Evolutionary conservation across 2,329 filamentous ascomycete species (phyloP).

Genomic region (Claviceps africana): DNA sequence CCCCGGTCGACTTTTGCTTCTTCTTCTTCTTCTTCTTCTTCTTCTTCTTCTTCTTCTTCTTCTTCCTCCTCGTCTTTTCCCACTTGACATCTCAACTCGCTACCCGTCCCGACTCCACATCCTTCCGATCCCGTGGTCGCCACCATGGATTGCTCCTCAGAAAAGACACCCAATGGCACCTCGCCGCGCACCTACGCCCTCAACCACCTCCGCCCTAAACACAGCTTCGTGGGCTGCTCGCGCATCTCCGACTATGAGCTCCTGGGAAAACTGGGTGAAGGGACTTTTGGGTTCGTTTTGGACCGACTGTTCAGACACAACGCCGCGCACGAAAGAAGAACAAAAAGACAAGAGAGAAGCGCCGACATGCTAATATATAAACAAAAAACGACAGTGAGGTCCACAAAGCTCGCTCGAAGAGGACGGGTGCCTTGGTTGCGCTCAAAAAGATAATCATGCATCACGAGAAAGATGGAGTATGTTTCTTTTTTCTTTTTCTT

Average conservation of each 20-base stretch:
- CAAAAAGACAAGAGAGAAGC: background rate
- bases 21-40: too few species aligned
- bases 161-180: conserved; percentile 23
- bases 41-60: background rate
- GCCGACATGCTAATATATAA: background rate
- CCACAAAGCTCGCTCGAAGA: conserved; percentile 70
- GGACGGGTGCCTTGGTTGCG: conserved; percentile 62
- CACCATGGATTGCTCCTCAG: conserved; percentile 18
- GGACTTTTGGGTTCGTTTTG: conserved; percentile 67
- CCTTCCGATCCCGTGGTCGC: background rate
- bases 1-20: background rate
- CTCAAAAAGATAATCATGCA: conserved; percentile 99
- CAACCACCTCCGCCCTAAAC: conserved; percentile 39
- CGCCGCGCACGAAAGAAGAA: background rate
- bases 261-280: conserved; percentile 75
- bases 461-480: conserved; percentile 89
- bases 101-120: background rate
- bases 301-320: background rate
- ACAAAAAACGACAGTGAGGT: conserved; percentile 50
- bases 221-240: conserved; percentile 71
- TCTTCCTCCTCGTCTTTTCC: background rate
- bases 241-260: conserved; percentile 69
- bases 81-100: background rate
- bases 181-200: conserved; percentile 44
- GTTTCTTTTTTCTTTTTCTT: conserved; percentile 15